Percentiles rank a stretch among this genome's conserved stretches.
These are phyloP conservation scores for Piper longum DNA, from an alignment of 164 flowering plant species.

Conservation along the genomic window DNA sequence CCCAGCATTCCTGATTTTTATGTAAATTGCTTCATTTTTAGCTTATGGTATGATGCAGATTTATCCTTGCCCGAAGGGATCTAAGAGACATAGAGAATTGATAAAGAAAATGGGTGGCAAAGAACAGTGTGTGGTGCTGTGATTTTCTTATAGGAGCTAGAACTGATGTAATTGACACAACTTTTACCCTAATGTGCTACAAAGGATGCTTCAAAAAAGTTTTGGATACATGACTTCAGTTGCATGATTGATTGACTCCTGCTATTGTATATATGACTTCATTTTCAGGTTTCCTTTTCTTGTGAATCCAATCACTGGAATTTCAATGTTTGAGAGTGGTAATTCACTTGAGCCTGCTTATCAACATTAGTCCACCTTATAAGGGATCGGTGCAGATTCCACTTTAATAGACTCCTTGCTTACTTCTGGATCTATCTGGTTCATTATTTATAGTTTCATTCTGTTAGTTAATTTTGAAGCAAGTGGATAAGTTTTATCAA, in stretches of 20 bases:
- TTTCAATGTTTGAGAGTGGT: constrained; percentile 66
- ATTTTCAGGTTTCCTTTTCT: constrained; percentile 67
- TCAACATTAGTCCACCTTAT: background rate
- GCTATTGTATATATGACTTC: background rate
- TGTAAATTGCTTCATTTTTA: constrained; percentile 1
- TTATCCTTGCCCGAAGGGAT: constrained; percentile 80
- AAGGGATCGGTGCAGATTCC: background rate
- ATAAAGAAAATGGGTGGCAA: constrained; percentile 57
- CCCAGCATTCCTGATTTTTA: background rate
- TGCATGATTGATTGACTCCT: background rate
- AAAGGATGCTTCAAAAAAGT: background rate
- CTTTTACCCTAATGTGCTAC: background rate
- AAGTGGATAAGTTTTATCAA: too few relatives aligned
- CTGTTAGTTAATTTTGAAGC: background rate
- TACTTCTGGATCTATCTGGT: background rate
- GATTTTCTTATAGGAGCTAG: background rate
- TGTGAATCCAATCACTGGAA: constrained; percentile 52
- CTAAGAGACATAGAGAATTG: constrained; percentile 49
- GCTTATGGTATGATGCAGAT: constrained; percentile 24
- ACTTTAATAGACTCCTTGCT: background rate
- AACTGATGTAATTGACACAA: background rate
- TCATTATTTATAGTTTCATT: background rate
- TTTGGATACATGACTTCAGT: background rate
- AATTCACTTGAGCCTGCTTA: constrained; percentile 10
- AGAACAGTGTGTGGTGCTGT: constrained; percentile 43